Evolutionary conservation across 2,329 filamentous ascomycete species (phyloP), one percentile per base, ranked within the genome.

Genomic region (Helotiales sp.): DNA sequence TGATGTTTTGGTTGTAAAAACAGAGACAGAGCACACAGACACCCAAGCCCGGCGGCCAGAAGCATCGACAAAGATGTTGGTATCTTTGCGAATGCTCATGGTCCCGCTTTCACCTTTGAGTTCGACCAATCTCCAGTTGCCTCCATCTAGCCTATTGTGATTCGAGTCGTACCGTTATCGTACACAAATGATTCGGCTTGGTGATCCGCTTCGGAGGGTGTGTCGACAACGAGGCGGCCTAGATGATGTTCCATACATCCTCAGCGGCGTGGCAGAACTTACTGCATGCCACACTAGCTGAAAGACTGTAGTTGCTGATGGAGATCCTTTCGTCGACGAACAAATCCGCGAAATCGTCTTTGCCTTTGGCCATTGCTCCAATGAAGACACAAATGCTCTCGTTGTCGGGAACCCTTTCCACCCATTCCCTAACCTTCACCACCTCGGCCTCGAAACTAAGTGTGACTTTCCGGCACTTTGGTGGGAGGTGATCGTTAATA

Each of bases 231-330:
- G 38, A 55, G 54, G 54, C 46, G 51, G 53, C 54, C 81, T 86
- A 99, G 70, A 97, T 84, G 67, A 99, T 90, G 71, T 91, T 87
- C 95, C 95, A 99, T 33, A 89, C 88, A 74, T 99, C 95, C 77
- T 99, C 95, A 42, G 93, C 93, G 38, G 93, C 95, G 76, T 99
- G 95, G 76, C 95, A 98, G 81, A 99, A 98, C 76, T 98, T 99
- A 85, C 93, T 97, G 82, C 95, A 99, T 42, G 95, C 93, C 62
- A 99, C 95, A 79, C 93, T 98, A 61, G 95, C 95, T 71, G 91
- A 96, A 63, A 99, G 82, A 71, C 93, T 96, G 82, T 90, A 99
- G 76, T 97, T 96, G 81, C 93, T 98, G 78, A 99, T 98, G 68
- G 90, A 91, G 72, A 99, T 98, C 70, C 96, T 91, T 77, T 99